Evolutionary conservation across 768 basidiomycete species (phyloP), one percentile per base, ranked within the genome.

Genomic region (Leccinum boreale): DNA sequence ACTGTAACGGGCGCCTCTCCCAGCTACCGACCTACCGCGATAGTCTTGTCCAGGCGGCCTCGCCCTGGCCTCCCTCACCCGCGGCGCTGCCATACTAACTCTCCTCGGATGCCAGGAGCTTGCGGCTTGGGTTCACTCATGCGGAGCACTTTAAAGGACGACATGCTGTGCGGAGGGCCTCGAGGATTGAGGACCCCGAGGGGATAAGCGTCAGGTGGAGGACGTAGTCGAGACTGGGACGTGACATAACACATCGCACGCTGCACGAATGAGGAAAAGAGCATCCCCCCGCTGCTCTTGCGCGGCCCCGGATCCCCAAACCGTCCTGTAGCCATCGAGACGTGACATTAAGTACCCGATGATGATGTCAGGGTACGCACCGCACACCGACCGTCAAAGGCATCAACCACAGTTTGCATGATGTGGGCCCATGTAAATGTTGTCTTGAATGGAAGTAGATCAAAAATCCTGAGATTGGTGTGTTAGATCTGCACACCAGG

Each of bases 131-230:
- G 35, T 70, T 70, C 63, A 53, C 70, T 64, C 52, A 60, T 64
- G 0, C 57, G 53, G 17, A 69, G 39, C 0, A 50, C 8, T 44
- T 58, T 65, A 15, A 69, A 67, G 28, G 69, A 53, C 19, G 60
- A 0, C 75, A 75, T 1, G 77, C 72, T 3, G 57, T 26, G 6
- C 68, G 61, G 21, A 84, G 74, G 3, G 72, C 71, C 8, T 67
- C 65, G 15, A 83, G 9, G 26, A 26, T 26, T 29, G 29, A 84
- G 28, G 69, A 65, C 21, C 69, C 58, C 79, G 80, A 84, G 17
- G 59, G 44, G 14, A 66, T 23, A 14, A 50, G 50, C 2, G 29
- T 61, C 8, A 61, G 61, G 8, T 70, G 64, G 28, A 67, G 50
- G 39, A 70, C 28, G 12, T 66, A 58, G 44, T 11, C 15, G 35